Evolutionary conservation across 768 basidiomycete species (phyloP).

Genomic region (Asterophora parasitica): DNA sequence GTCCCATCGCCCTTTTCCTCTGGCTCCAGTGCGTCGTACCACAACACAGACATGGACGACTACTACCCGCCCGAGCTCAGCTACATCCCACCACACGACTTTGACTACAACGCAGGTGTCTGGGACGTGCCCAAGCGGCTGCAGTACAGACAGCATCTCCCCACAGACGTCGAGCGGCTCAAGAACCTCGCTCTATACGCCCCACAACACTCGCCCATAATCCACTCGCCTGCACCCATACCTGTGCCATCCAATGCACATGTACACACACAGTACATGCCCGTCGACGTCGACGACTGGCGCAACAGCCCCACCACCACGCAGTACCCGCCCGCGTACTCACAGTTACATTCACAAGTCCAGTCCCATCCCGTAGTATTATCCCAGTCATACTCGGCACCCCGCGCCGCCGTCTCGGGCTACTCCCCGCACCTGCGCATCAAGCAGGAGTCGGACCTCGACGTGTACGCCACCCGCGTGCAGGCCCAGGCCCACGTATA

Average conservation of each 20-base stretch:
- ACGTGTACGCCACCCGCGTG: too few relatives aligned
- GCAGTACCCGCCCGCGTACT: constrained; percentile 11
- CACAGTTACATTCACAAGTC: constrained; percentile 10
- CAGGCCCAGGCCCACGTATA: too few relatives aligned
- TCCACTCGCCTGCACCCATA: constrained; percentile 23
- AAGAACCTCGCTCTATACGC: constrained; percentile 20
- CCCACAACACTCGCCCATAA: constrained; percentile 16
- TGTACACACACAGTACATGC: constrained; percentile 13
- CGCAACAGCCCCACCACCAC: constrained; percentile 13
- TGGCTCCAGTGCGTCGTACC: constrained; percentile 29
- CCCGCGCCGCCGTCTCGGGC: too few relatives aligned
- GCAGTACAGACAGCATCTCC: too few relatives aligned
- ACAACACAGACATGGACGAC: constrained; percentile 23
- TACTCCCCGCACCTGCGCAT: too few relatives aligned
- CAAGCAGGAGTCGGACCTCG: too few relatives aligned
- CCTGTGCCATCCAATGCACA: constrained; percentile 15
- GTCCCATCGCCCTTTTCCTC: constrained; percentile 37
- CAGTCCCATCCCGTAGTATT: too few relatives aligned
- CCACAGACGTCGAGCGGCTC: constrained; percentile 15
- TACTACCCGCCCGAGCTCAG: constrained; percentile 15
- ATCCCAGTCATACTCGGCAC: too few relatives aligned
- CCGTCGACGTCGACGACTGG: constrained; percentile 26
- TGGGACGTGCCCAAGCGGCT: too few relatives aligned
- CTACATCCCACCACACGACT: constrained; percentile 16
- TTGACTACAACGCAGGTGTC: too few relatives aligned